Conservation (phyloP, 257 asterid genomes). For the Capsicum rhomboideum region DNA sequence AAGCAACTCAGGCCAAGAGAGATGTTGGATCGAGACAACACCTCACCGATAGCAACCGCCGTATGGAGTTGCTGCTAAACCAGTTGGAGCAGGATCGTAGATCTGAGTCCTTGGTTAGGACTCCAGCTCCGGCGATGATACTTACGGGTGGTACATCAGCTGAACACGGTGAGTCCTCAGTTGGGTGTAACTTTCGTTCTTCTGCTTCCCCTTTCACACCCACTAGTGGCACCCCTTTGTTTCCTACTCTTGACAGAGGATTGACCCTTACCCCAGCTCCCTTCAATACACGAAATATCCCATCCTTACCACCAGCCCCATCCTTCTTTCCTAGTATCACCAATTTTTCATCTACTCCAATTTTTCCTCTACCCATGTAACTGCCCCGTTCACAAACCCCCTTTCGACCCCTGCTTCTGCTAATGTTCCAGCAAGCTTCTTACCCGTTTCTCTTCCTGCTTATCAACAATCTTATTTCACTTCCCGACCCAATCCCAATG, state of each 20-base stretch:
- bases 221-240: neutral
- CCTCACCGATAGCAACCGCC: neutral
- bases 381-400: no score
- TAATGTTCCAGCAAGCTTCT: neutral
- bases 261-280: neutral
- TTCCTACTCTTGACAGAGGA: neutral
- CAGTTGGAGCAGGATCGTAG: no score
- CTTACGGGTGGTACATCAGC: neutral
- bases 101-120: neutral
- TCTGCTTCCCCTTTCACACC: neutral
- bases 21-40: no score
- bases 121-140: neutral
- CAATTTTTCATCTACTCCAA: neutral
- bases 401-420: no score
- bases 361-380: no score
- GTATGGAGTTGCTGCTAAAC: no score
- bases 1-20: no score
- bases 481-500: neutral
- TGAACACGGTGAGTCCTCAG: neutral
- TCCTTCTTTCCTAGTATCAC: neutral
- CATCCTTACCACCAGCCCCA: neutral
- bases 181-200: neutral
- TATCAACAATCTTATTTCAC: neutral
- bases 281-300: neutral
- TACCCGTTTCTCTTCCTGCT: neutral